Conservation (phyloP, 345 rosid species). For the Melastoma malabathricum region DNA sequence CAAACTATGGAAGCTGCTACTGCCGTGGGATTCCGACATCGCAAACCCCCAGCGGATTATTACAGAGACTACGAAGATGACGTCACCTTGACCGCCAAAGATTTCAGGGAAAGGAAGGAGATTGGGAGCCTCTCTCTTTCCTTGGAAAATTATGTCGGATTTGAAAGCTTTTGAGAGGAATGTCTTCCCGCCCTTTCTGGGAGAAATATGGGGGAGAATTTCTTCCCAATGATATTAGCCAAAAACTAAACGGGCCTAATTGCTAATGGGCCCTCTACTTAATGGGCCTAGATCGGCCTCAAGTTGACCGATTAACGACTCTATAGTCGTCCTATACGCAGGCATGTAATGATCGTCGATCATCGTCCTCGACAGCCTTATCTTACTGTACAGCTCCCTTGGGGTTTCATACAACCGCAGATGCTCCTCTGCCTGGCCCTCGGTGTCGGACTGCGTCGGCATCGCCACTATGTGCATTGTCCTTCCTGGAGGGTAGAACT, state of each 20-base stretch:
- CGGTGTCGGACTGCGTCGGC: slow-evolving; percentile 14
- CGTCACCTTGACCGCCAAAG: no score
- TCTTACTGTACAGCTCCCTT: slow-evolving; percentile 78
- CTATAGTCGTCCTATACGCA: slow-evolving; percentile 85
- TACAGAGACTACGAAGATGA: no score
- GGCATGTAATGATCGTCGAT: slow-evolving; percentile 98
- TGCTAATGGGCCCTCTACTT: background rate
- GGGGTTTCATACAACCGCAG: slow-evolving; percentile 64
- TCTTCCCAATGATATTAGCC: no score
- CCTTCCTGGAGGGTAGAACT: slow-evolving; percentile 79
- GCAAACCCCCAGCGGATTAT: no score
- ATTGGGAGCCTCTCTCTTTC: no score
- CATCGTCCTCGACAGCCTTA: slow-evolving; percentile 80
- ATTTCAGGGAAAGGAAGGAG: no score
- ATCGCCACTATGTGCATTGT: slow-evolving; percentile 65
- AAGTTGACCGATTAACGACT: slow-evolving; percentile 50
- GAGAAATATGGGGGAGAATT: no score
- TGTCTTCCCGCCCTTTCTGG: no score
- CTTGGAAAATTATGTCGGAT: no score
- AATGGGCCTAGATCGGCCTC: slow-evolving; percentile 20
- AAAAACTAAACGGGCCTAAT: no score
- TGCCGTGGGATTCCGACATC: slow-evolving; percentile 6
- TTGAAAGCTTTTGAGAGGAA: no score
- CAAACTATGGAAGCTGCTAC: slow-evolving; percentile 35
- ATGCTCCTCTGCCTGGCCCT: slow-evolving; percentile 16